Evolutionary conservation across 371 early-diverging fungal species (phyloP).

Genomic region (Mucor indicus): DNA sequence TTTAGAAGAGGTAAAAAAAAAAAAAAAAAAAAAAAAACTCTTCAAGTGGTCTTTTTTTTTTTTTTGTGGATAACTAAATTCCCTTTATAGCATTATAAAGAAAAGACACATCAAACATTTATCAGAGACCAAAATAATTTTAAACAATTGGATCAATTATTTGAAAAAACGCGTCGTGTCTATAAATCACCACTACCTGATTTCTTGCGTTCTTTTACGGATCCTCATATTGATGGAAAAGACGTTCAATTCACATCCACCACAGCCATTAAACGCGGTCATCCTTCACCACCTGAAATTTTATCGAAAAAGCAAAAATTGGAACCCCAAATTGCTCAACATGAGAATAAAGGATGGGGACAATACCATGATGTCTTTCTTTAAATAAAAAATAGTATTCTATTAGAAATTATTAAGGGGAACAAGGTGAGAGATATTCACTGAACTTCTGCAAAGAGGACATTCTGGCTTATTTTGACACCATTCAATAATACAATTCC

Average conservation of each 20-base stretch:
- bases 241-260: constrained; percentile 13
- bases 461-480: constrained; percentile 88
- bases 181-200: constrained; percentile 22
- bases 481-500: constrained; percentile 91
- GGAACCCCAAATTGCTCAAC: too few relatives aligned
- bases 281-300: too few relatives aligned
- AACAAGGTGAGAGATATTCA: constrained; percentile 62
- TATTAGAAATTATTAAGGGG: constrained; percentile 54
- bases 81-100: constrained; percentile 37
- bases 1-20: constrained; percentile 26
- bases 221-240: constrained; percentile 27
- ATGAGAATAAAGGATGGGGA: too few relatives aligned
- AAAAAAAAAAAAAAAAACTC: neutral
- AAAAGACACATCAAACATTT: constrained; percentile 32
- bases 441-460: constrained; percentile 79
- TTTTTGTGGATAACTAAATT: too few relatives aligned
- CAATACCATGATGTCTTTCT: too few relatives aligned
- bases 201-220: constrained; percentile 8
- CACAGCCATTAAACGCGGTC: too few relatives aligned
- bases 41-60: too few relatives aligned
- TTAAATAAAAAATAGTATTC: too few relatives aligned
- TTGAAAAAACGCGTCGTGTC: constrained; percentile 22
- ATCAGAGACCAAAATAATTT: constrained; percentile 35
- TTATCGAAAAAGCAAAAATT: too few relatives aligned
- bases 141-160: constrained; percentile 26